Evolutionary conservation across 176 grass and related monocot species (phyloP), one percentile per base, ranked within the genome.

Genomic region (Bromus sterilis): DNA sequence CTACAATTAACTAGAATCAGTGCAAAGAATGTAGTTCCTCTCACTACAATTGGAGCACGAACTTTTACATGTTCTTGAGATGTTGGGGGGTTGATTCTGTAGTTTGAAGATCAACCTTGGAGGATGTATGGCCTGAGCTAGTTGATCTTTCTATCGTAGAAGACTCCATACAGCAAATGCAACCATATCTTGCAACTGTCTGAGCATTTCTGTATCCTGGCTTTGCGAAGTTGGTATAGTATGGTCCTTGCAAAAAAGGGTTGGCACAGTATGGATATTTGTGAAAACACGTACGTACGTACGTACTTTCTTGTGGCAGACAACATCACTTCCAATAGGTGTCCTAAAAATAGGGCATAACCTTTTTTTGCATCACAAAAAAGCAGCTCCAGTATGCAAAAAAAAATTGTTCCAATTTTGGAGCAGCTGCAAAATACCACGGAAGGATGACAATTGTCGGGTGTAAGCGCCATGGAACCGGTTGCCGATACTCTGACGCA

Each of bases 1-100:
- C 82, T 16, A 71, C 91, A 59, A 87, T 97, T 49, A 93, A 93
- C 46, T 97, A 91, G 79, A 76, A 21, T 33, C 60, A 48, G 12
- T 5, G 29, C 10, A 64, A 1, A 7, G 31, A 9, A n/a, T n/a
- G n/a, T n/a, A n/a, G n/a, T n/a, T n/a, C n/a, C n/a, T n/a, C n/a
- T n/a, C n/a, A n/a, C n/a, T 20, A 64, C 20, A 9, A 41, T 41
- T 77, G 26, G 11, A 64, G 77, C 68, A 29, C 63, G 48, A 29
- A 66, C 49, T 69, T 69, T 29, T 87, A 26, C 14, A 80, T 55
- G 41, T 80, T 71, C 53, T 35, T 64, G 69, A 51, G 21, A 41
- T 30, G 63, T 30, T 23, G 33, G 36, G 36, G 42, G n/a, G 11
- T 30, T 25, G 11, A 46, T 28, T 66, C 23, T 32, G 23, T 62